Conservation (phyloP, 768 basidiomycete species). For the Boletus vermiculosoides region DNA sequence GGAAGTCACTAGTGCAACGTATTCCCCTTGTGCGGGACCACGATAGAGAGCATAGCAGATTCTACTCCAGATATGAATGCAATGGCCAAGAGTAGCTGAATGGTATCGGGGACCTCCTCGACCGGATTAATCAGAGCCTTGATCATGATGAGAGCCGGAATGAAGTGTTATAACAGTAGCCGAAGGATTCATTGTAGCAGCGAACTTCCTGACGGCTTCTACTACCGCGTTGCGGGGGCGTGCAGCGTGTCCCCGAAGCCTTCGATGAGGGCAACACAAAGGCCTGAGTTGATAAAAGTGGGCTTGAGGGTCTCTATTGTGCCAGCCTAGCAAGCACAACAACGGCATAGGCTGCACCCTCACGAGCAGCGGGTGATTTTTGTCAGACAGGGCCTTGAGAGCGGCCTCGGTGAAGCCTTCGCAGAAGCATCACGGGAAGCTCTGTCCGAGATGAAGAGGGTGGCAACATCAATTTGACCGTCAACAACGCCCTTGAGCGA, state of each 20-base stretch:
- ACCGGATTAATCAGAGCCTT: slow-evolving; percentile 98
- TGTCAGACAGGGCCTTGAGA: slow-evolving; percentile 87
- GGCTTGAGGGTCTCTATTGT: slow-evolving; percentile 84
- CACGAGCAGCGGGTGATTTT: slow-evolving; percentile 91
- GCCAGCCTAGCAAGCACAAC: slow-evolving; percentile 61
- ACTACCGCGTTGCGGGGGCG: slow-evolving; percentile 79
- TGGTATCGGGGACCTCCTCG: slow-evolving; percentile 95
- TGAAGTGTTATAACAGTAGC: slow-evolving; percentile 85
- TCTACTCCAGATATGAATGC: slow-evolving; percentile 99
- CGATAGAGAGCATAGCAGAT: slow-evolving; percentile 92
- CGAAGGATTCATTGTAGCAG: slow-evolving; percentile 85
- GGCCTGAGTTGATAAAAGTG: slow-evolving; percentile 79
- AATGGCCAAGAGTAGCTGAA: slow-evolving; percentile 92
- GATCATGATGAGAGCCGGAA: slow-evolving; percentile 97
- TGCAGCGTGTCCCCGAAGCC: slow-evolving; percentile 94
- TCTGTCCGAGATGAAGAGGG: slow-evolving; percentile 86
- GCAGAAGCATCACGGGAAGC: slow-evolving; percentile 72
- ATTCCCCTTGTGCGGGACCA: slow-evolving; percentile 83
- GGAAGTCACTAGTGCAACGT: slow-evolving; percentile 89
- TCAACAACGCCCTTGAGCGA: slow-evolving; percentile 70
- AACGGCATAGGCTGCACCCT: slow-evolving; percentile 80
- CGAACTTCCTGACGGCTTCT: slow-evolving; percentile 75
- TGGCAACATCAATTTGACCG: slow-evolving; percentile 65
- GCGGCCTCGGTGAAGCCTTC: slow-evolving; percentile 64
- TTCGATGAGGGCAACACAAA: slow-evolving; percentile 85